Conservation (phyloP, 2,329 filamentous ascomycete genomes). For the Curvularia spicifera region DNA sequence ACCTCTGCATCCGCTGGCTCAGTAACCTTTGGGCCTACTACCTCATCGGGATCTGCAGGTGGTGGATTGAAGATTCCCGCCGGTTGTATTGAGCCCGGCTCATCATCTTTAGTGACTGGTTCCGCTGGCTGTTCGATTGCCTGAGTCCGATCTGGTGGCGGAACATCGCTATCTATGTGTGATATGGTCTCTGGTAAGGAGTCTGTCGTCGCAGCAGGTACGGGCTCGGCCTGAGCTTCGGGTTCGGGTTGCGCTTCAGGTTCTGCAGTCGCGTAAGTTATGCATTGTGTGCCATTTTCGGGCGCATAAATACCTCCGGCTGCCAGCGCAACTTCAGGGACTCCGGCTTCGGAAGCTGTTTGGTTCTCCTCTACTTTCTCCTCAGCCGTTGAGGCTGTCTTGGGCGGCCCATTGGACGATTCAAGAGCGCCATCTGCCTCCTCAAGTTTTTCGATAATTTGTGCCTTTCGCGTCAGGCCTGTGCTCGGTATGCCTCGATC, state of each 20-base stretch:
- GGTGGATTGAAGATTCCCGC: conserved; percentile 23
- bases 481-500: conserved; percentile 55
- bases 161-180: conserved; percentile 30
- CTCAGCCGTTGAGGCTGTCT: conserved; percentile 11
- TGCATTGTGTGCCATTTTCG: no score
- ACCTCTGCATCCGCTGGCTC: conserved; percentile 26
- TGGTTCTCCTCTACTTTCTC: conserved; percentile 7
- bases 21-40: conserved; percentile 27
- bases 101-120: conserved; percentile 24
- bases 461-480: conserved; percentile 56
- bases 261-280: conserved; percentile 21
- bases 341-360: conserved; percentile 4
- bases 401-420: conserved; percentile 12
- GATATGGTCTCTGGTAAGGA: conserved; percentile 28
- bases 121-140: conserved; percentile 24
- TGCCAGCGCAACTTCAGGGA: conserved; percentile 23
- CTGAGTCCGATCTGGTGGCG: conserved; percentile 22
- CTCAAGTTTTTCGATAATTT: conserved; percentile 56
- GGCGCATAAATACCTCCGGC: conserved; percentile 28
- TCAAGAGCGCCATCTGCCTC: conserved; percentile 32
- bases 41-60: conserved; percentile 25
- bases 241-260: conserved; percentile 9
- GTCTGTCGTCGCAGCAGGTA: conserved; percentile 27
- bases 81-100: conserved; percentile 27
- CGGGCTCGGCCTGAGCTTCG: conserved; percentile 13